Evolutionary conservation across 306 rosid genomes (phyloP).

Genomic region (Phaseolus lunatus): DNA sequence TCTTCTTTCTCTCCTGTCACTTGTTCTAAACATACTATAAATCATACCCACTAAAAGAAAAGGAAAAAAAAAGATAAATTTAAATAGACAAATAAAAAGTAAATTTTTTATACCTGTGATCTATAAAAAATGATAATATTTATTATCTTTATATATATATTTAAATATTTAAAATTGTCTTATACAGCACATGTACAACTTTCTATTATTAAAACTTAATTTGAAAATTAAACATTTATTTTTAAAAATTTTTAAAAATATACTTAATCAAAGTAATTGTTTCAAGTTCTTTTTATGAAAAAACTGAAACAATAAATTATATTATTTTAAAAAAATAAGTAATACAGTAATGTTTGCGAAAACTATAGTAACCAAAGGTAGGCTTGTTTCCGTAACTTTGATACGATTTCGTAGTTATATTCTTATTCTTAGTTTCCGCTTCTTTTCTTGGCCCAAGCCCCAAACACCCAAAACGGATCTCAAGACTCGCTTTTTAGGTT

Average conservation of each 20-base stretch:
- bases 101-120: neutral
- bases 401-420: neutral
- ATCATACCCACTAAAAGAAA: too few species aligned
- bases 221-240: neutral
- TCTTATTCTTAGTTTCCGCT: neutral
- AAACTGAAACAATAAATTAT: neutral
- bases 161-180: neutral
- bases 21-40: too few species aligned
- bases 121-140: too few species aligned
- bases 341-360: neutral
- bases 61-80: too few species aligned
- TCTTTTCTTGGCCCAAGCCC: constrained; percentile 14
- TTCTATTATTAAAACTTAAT: neutral
- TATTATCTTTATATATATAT: too few species aligned
- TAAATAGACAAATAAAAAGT: too few species aligned
- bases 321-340: neutral
- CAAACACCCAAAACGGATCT: neutral
- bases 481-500: neutral
- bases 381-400: neutral
- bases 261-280: neutral
- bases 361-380: neutral
- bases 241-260: neutral
- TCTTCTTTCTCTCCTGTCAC: too few species aligned
- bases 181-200: neutral
- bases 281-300: neutral